phyloP scores from a whole-genome alignment of 1,284 basidiomycete genomes.

The Takashimella tepidaria region DNA sequence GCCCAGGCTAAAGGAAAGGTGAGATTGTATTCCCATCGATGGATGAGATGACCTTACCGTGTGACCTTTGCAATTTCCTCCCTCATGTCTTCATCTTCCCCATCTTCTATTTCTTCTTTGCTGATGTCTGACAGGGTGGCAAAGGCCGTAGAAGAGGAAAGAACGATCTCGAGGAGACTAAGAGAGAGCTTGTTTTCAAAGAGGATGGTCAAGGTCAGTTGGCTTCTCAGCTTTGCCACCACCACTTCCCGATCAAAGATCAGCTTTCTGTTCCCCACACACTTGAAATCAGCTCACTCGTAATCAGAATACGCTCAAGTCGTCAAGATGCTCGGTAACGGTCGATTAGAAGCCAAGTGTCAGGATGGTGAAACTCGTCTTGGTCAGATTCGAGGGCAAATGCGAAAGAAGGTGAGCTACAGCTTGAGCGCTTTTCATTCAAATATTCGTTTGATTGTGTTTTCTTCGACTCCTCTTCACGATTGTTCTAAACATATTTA shows the following conservation, averaged over 20 bases:
- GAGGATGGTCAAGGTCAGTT: slow-evolving; percentile 84
- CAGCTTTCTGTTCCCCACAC: not conserved
- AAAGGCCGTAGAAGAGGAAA: slow-evolving; percentile 99
- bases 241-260: too few species aligned
- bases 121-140: slow-evolving; percentile 64
- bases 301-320: slow-evolving; percentile 95
- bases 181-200: slow-evolving; percentile 97
- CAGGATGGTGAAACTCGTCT: slow-evolving; percentile 98
- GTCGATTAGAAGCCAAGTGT: slow-evolving; percentile 91
- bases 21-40: slow-evolving; percentile 1
- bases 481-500: slow-evolving; percentile 47
- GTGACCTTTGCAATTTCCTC: not conserved
- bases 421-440: not conserved
- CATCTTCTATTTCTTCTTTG: too few species aligned
- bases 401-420: slow-evolving; percentile 90
- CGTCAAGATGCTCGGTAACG: slow-evolving; percentile 97
- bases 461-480: not conserved
- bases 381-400: slow-evolving; percentile 97
- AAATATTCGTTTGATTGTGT: not conserved
- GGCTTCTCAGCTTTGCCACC: too few species aligned
- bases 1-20: slow-evolving; percentile 45
- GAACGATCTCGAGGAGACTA: slow-evolving; percentile 98
- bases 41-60: not conserved
- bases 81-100: not conserved
- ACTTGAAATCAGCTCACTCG: not conserved